These are phyloP conservation scores for Hordeum pubiflorum DNA, from an alignment of 202 grass and related monocot species.

Conservation along the genomic window DNA sequence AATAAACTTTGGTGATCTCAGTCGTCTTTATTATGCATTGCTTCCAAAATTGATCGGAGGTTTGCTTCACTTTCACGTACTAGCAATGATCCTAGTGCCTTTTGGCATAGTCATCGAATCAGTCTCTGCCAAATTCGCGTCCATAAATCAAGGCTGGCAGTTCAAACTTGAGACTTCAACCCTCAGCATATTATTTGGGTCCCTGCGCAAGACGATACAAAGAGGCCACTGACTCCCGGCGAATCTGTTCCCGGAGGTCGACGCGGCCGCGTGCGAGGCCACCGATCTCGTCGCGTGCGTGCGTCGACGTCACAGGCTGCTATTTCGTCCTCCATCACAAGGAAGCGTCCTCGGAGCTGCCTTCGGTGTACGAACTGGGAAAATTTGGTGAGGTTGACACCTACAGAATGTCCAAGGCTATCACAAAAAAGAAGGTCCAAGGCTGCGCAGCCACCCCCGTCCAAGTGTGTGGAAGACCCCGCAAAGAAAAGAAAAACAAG, in stretches of 20 bases:
- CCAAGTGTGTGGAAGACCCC: not conserved
- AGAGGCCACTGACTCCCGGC: not conserved
- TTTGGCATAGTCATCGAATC: not conserved
- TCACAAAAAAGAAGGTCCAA: not conserved
- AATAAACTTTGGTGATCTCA: not conserved
- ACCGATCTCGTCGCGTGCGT: not conserved
- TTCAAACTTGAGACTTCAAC: not conserved
- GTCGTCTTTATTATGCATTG: not conserved
- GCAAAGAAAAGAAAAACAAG: too few species aligned
- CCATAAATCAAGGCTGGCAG: not conserved
- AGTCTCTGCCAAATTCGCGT: not conserved
- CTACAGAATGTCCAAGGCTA: not conserved
- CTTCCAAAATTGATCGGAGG: not conserved
- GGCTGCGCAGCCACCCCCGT: not conserved
- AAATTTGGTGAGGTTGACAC: not conserved
- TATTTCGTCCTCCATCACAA: not conserved
- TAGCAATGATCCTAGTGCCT: not conserved
- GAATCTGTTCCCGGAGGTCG: not conserved
- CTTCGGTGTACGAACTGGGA: not conserved
- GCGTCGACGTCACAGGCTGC: not conserved
- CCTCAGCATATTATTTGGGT: not conserved
- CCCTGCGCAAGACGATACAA: not conserved
- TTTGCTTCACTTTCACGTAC: not conserved
- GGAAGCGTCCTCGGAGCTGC: slow-evolving; percentile 20
- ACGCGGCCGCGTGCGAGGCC: too few species aligned